Percentiles rank a stretch among this genome's conserved stretches.
Evolutionary conservation across 768 basidiomycete species (phyloP).

Genomic region (Pleurotus platypus): DNA sequence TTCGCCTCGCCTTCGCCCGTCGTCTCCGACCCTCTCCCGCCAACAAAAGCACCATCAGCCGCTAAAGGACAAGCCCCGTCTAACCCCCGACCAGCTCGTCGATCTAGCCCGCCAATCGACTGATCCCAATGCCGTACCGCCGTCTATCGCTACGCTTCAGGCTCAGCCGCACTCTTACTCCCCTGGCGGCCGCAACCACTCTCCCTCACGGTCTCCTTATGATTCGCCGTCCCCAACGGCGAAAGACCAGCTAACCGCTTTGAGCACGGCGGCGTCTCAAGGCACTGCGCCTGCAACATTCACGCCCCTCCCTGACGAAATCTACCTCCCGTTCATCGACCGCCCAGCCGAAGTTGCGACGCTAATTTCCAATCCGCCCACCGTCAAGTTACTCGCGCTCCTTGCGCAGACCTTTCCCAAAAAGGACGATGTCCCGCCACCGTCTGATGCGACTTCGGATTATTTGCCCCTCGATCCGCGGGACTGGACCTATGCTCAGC

Average conservation of each 20-base stretch:
- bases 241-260: neutral
- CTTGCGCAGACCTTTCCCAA: conserved; percentile 67
- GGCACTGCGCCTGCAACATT: conserved; percentile 52
- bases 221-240: conserved; percentile 12
- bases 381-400: conserved; percentile 67
- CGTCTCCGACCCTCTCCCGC: conserved; percentile 34
- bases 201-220: conserved; percentile 18
- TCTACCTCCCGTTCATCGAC: conserved; percentile 90
- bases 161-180: neutral
- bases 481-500: conserved; percentile 69
- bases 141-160: conserved; percentile 12
- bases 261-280: neutral
- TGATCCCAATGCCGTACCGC: conserved; percentile 23
- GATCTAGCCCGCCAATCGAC: conserved; percentile 67
- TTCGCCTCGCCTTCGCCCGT: conserved; percentile 45
- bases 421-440: conserved; percentile 16
- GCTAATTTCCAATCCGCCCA: conserved; percentile 63
- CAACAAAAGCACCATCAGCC: conserved; percentile 21
- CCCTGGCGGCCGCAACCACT: conserved; percentile 9
- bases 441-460: conserved; percentile 14
- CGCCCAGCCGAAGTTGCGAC: conserved; percentile 70
- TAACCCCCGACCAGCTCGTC: conserved; percentile 72
- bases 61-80: conserved; percentile 39
- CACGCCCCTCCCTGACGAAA: conserved; percentile 70
- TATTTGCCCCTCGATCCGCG: conserved; percentile 51